phyloP scores from a whole-genome alignment of 805 yeast genomes.

The Schizosaccharomyces osmophilus region DNA sequence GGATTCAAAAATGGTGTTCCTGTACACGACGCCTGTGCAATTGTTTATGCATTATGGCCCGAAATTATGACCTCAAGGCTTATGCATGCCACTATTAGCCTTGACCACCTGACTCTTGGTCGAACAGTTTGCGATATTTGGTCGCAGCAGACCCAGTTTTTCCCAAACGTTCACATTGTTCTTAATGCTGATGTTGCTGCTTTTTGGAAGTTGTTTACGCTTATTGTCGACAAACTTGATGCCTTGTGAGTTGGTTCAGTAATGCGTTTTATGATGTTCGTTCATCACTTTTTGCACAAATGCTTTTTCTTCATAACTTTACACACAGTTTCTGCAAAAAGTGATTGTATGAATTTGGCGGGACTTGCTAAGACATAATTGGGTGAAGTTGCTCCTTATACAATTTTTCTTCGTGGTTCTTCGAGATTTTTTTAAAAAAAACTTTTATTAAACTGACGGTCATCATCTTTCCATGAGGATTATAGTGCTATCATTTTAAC shows the following conservation, averaged over 20 bases:
- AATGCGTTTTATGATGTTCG: background rate
- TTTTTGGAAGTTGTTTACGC: background rate
- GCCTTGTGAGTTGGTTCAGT: background rate
- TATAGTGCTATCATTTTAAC: too few relatives aligned
- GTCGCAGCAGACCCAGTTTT: background rate
- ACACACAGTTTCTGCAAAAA: too few relatives aligned
- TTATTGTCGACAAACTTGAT: background rate
- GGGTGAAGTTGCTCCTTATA: too few relatives aligned
- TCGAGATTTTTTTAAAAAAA: too few relatives aligned
- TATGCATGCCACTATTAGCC: background rate
- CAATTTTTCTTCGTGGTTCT: too few relatives aligned
- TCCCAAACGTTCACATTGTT: background rate
- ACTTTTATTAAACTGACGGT: too few relatives aligned
- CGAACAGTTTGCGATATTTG: background rate
- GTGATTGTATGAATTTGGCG: too few relatives aligned
- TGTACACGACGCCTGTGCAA: conserved; percentile 29
- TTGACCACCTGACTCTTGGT: background rate
- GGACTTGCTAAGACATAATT: too few relatives aligned
- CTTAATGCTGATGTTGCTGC: background rate
- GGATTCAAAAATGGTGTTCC: conserved; percentile 39
- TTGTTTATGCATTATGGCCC: background rate
- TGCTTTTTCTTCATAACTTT: too few relatives aligned
- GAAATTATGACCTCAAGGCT: background rate
- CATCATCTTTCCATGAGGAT: too few relatives aligned
- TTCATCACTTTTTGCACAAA: too few relatives aligned